phyloP scores from a whole-genome alignment of 2,329 filamentous ascomycete genomes.

The Pseudohalonectria lignicola region DNA sequence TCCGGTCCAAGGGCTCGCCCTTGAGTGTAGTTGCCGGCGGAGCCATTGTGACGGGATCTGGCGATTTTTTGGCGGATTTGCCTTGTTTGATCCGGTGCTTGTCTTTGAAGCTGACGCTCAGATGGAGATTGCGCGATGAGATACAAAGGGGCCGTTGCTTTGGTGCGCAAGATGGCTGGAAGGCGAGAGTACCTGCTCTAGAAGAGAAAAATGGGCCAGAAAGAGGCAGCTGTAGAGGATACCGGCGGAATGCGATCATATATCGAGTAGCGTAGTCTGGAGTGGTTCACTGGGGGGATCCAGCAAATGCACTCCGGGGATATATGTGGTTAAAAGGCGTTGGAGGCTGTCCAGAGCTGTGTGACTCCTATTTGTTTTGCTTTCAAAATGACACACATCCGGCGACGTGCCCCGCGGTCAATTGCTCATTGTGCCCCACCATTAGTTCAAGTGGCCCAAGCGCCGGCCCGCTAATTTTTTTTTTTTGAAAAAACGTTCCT shows the following conservation, averaged over 20 bases:
- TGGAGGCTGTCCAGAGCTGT: constrained; percentile 1
- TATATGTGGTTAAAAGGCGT: background rate
- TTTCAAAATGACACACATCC: too few relatives aligned
- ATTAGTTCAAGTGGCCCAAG: too few relatives aligned
- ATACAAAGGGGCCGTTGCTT: too few relatives aligned
- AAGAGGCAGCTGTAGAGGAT: background rate
- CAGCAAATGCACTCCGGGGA: constrained; percentile 1
- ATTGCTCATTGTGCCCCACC: too few relatives aligned
- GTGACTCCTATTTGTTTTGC: constrained; percentile 2
- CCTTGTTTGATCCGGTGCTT: too few relatives aligned
- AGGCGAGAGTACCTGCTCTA: constrained; percentile 3
- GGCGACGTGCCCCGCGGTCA: too few relatives aligned
- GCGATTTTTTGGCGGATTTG: constrained; percentile 8
- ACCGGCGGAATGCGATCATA: constrained; percentile 12
- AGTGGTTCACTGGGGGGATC: constrained; percentile 13
- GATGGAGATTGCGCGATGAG: too few relatives aligned
- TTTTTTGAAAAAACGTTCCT: too few relatives aligned
- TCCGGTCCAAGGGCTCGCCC: constrained; percentile 81
- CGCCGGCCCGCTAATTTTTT: too few relatives aligned
- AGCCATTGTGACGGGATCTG: constrained; percentile 27
- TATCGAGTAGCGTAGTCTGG: constrained; percentile 5
- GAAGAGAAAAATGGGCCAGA: constrained; percentile 4
- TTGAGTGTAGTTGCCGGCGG: constrained; percentile 63
- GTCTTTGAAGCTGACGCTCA: background rate
- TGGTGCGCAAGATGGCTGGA: background rate